Base-by-base conservation (phyloP, 306 rosid species). In the Alnus rubra region DNA sequence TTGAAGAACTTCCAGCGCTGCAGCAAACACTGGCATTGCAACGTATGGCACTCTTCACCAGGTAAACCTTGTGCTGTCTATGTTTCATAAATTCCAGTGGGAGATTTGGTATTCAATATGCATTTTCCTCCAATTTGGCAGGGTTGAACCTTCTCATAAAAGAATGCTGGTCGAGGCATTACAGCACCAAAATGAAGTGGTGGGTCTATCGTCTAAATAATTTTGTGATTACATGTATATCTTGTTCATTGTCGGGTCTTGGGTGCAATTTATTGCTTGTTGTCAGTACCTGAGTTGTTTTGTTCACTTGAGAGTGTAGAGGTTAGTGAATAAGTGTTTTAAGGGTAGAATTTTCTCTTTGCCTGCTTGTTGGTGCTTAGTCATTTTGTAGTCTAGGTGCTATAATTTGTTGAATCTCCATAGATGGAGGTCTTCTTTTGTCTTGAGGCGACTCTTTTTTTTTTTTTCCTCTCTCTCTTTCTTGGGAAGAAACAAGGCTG, bases 141-240 rank as follows among this genome's bases (percentile, higher is more conserved):
- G 98, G 90, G 98, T 95, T 72, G 98, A 95, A 85, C 98, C 98
- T 82, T 95, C 98, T 83, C 98, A 95, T 82, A 95, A 95, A 87
- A 88, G 89, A 82, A 88, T 92, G 94, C 89, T 95, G 87, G 98
- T 95, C 85, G 98, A 95, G 88, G 98, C 98, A 78, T 89, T 95
- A 74, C 98, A 89, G 76, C 85, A 78, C 84, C 98, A 92, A 85
- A 95, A 95, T 86, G 98, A 95, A 92, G 98, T 95, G 98, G 98
- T 94, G 92, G 19, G 82, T 31, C 50, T 54, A 51, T 65, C 67
- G 18, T 11, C 14, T 16, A 11, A 33, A 50, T 79, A 55, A 53
- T 84, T 74, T 47, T 73, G 65, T 53, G 74, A 79, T 76, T 75
- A 79, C 31, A 19, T 77, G 71, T 71, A 53, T 77, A 83, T 53